A percentile compares a stretch with the other conserved stretches of the same genome.
These are phyloP conservation scores for Uronychia binucleata DNA, from an alignment of 73 alveolate species.

Conservation along the genomic window DNA sequence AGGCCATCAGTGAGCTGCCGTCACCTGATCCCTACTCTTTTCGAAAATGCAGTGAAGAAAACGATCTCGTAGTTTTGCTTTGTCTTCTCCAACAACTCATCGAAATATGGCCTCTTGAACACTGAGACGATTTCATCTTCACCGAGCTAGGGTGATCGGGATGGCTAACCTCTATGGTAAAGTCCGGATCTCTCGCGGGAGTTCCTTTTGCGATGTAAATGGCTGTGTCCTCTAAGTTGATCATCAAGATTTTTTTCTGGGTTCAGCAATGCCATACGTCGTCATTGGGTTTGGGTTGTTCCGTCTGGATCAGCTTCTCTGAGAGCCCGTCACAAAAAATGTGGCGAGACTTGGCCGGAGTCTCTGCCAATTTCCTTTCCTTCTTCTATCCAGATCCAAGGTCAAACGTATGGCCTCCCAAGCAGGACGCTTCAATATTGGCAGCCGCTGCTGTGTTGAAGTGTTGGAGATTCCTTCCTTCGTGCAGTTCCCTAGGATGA, in stretches of 20 bases:
- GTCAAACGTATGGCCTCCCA: neutral
- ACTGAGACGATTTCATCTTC: neutral
- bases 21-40: no score
- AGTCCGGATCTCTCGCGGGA: neutral
- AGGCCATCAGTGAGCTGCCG: no score
- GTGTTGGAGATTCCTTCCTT: neutral
- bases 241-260: neutral
- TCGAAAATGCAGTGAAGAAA: neutral
- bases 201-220: neutral
- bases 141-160: neutral
- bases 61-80: neutral
- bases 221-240: neutral
- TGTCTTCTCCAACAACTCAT: neutral
- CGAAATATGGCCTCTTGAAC: neutral
- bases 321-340: neutral
- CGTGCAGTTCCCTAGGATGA: neutral
- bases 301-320: neutral
- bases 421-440: neutral
- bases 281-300: neutral
- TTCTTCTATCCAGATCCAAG: neutral
- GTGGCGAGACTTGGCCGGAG: neutral
- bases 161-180: neutral
- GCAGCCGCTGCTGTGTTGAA: constrained; percentile 1
- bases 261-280: neutral
- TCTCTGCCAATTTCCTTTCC: neutral